Evolutionary conservation across 2,329 filamentous ascomycete genomes (phyloP).

Genomic region (Neophaeococcomyces mojaviensis): DNA sequence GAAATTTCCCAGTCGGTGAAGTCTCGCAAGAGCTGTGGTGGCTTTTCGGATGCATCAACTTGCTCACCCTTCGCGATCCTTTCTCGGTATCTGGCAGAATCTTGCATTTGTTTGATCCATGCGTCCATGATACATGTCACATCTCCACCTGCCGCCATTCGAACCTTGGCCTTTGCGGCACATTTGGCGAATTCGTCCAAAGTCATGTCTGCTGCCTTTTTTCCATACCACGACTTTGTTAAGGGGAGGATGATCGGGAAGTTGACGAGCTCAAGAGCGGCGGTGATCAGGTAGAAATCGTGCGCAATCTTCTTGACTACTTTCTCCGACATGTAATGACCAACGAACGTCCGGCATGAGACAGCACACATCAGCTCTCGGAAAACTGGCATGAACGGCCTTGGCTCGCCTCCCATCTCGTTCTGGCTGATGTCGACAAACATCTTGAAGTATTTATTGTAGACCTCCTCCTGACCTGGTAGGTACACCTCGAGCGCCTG

Average conservation of each 20-base stretch:
- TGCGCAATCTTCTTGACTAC: slow-evolving; percentile 89
- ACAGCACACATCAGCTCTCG: slow-evolving; percentile 92
- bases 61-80: slow-evolving; percentile 64
- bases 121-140: slow-evolving; percentile 90
- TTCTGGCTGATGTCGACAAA: slow-evolving; percentile 67
- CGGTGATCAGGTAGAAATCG: slow-evolving; percentile 95
- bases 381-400: slow-evolving; percentile 85
- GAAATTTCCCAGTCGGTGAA: slow-evolving; percentile 89
- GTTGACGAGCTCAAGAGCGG: slow-evolving; percentile 92
- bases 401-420: slow-evolving; percentile 62
- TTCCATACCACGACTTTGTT: slow-evolving; percentile 95
- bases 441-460: slow-evolving; percentile 73
- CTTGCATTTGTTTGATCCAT: slow-evolving; percentile 83
- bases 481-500: slow-evolving; percentile 81
- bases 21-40: slow-evolving; percentile 69
- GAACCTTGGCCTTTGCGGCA: slow-evolving; percentile 84
- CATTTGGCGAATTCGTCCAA: slow-evolving; percentile 83
- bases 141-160: slow-evolving; percentile 81
- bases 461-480: slow-evolving; percentile 85
- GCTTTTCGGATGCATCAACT: slow-evolving; percentile 68
- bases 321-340: slow-evolving; percentile 86
- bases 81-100: slow-evolving; percentile 74
- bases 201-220: slow-evolving; percentile 90
- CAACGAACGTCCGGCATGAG: slow-evolving; percentile 93
- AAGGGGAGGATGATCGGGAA: slow-evolving; percentile 94